These are phyloP conservation scores for Tolypocladium cylindrosporum DNA, from an alignment of 2,329 filamentous ascomycete genomes.

Conservation along the genomic window DNA sequence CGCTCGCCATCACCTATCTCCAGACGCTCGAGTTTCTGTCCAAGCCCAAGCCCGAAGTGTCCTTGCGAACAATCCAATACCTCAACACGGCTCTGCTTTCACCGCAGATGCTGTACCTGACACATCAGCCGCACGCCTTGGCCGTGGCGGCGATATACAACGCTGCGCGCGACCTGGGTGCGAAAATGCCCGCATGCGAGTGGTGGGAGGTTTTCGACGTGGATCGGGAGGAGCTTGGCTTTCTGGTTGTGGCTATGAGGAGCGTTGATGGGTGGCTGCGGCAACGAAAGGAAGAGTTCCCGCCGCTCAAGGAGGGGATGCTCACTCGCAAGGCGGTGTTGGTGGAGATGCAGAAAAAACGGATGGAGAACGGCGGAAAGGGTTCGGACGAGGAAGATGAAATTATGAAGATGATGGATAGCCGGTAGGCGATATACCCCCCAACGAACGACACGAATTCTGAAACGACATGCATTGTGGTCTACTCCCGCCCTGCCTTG, in stretches of 20 bases:
- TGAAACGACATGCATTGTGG: background rate
- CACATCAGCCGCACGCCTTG: slow-evolving; percentile 78
- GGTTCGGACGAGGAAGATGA: slow-evolving; percentile 30
- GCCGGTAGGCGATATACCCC: slow-evolving; percentile 8
- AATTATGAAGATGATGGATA: slow-evolving; percentile 30
- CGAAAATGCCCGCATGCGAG: slow-evolving; percentile 70
- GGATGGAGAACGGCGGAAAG: slow-evolving; percentile 21
- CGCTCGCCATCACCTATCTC: slow-evolving; percentile 82
- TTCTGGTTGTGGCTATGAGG: slow-evolving; percentile 75
- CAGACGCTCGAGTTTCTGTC: slow-evolving; percentile 70
- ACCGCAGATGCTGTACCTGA: slow-evolving; percentile 82
- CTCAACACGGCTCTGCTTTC: slow-evolving; percentile 81
- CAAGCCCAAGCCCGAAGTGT: slow-evolving; percentile 38
- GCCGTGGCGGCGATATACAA: slow-evolving; percentile 86
- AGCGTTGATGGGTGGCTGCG: slow-evolving; percentile 65
- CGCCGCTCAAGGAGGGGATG: slow-evolving; percentile 37
- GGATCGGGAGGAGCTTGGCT: slow-evolving; percentile 87
- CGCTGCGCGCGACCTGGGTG: slow-evolving; percentile 66
- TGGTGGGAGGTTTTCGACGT: slow-evolving; percentile 99
- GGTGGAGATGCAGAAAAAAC: slow-evolving; percentile 46
- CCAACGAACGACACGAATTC: background rate
- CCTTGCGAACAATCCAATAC: slow-evolving; percentile 59
- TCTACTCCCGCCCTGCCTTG: background rate
- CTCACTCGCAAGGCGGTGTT: slow-evolving; percentile 49
- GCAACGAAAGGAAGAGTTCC: slow-evolving; percentile 47